Evolutionary conservation across 805 yeast species (phyloP), one percentile per base, ranked within the genome.

Genomic region (Blastobotrys terrestris): DNA sequence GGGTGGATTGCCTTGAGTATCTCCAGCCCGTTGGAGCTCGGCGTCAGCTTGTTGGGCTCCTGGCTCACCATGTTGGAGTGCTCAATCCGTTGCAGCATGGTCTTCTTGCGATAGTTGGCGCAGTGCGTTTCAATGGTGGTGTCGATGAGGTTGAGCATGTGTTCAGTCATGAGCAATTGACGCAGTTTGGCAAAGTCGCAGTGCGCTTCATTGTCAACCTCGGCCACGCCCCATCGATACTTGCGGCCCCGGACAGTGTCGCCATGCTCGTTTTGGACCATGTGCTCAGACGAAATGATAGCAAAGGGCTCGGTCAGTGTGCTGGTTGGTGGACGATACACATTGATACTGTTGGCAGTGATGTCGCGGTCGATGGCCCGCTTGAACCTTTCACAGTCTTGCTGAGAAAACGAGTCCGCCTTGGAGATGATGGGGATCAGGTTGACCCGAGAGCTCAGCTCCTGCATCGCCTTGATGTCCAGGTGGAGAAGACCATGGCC

Each of bases 141-240:
- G 56, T 84, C 75, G 46, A 90, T 77, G 63, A 91, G 75, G 69
- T 88, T 96, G 65, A 89, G 77, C 83, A 90, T 78, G 67, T 88
- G 84, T 20, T 94, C 84, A 72, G 94, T 82, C 69, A 90, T 75
- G 57, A 91, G 71, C 59, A 90, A 75, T 52, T 85, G 77, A 73
- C 97, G 85, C 68, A 92, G 79, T 68, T 82, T 83, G 57, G 84
- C 80, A 68, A 92, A 94, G 71, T 92, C 99, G 68, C 90, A 86
- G 68, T 94, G 97, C 53, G 80, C 81, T 72, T 87, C 92, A 68
- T 94, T 91, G 67, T 91, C 97, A 60, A 94, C 90, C 71, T 94
- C 97, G 60, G 92, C 87, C 20, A 85, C 77, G 59, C 98, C 98
- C 99, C 99, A 94, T 57, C 97, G 96, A 69, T 92, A 92, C 56